Base-by-base conservation (phyloP, 305 asterid species). In the Striga hermonthica region DNA sequence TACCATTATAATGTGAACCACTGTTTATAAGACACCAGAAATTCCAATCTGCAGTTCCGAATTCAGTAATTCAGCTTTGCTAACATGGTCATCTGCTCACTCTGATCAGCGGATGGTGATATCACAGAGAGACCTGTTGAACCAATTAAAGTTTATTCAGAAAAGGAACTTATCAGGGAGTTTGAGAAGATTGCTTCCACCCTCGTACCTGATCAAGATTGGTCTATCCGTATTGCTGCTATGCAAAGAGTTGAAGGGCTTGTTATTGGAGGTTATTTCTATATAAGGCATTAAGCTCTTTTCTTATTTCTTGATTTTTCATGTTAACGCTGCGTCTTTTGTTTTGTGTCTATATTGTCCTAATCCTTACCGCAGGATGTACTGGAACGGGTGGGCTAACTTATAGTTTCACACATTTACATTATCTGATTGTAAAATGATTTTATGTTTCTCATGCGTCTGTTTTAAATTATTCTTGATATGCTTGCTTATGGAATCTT, bases 221-320 rank as follows among this genome's bases (percentile, higher is more conserved):
- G 99, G 99, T 93, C 97, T 68, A 40, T 88, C 55, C 96, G 97
- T 55, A 90, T 90, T 73, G 82, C 95, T 68, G 96, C 97, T 68
- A 85, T 93, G 97, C 99, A 93, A 78, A 88, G 95, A 82, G 76
- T 90, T 60, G 99, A 93, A 74, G 95, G 82, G 57, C 96, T 93
- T 80, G 89, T 88, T 63, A 70, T 88, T 75, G 99, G 99, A 86
- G 99, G 99, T 93, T 37, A 73, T 81, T 61, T 71, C 44, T n/a
- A n/a, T 48, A n/a, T 48, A 48, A 14, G 69, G 44, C 56, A 13
- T 59, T 45, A 22, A 22, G 2, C 31, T 52, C 52, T 67, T 68
- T 50, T 44, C 16, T 43, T 65, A 68, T 64, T 47, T 45, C 38
- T 39, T 54, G 13, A 38, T 54, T 47, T 57, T 62, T 36, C 50